phyloP scores from a whole-genome alignment of 352 stramenopile genomes.

The Blastocystis sp. region DNA sequence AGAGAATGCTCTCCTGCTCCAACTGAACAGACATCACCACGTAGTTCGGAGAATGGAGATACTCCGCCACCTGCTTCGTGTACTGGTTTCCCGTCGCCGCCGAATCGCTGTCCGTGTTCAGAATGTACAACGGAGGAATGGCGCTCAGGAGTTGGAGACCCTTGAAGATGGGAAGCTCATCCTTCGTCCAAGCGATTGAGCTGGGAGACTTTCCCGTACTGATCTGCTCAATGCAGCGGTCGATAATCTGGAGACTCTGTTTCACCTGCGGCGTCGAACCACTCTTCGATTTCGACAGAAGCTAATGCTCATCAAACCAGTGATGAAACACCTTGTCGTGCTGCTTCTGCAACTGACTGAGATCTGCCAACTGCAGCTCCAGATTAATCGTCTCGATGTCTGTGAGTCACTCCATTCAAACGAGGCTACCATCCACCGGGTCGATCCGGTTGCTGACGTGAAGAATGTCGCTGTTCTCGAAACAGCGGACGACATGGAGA shows the following conservation, averaged over 20 bases:
- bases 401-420: neutral
- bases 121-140: slow-evolving; percentile 72
- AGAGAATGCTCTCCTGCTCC: slow-evolving; percentile 70
- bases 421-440: slow-evolving; percentile 61
- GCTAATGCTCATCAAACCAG: neutral
- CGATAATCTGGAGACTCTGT: slow-evolving; percentile 63
- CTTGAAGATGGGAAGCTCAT: slow-evolving; percentile 70
- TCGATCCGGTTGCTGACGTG: slow-evolving; percentile 74
- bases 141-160: slow-evolving; percentile 70
- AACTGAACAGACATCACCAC: slow-evolving; percentile 67
- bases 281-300: slow-evolving; percentile 21
- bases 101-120: slow-evolving; percentile 72
- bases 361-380: slow-evolving; percentile 68
- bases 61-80: slow-evolving; percentile 67
- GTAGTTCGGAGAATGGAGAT: slow-evolving; percentile 39
- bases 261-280: slow-evolving; percentile 64
- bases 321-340: neutral
- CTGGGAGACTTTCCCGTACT: slow-evolving; percentile 37
- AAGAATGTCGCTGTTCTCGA: slow-evolving; percentile 74
- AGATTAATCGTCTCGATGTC: slow-evolving; percentile 74
- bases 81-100: slow-evolving; percentile 69
- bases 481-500: slow-evolving; percentile 73
- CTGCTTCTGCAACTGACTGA: slow-evolving; percentile 42
- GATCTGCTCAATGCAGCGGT: slow-evolving; percentile 2
- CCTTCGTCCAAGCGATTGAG: slow-evolving; percentile 65